These are phyloP conservation scores for Suhomyces choctaworum DNA, from an alignment of 1,139 yeast species.

Conservation along the genomic window DNA sequence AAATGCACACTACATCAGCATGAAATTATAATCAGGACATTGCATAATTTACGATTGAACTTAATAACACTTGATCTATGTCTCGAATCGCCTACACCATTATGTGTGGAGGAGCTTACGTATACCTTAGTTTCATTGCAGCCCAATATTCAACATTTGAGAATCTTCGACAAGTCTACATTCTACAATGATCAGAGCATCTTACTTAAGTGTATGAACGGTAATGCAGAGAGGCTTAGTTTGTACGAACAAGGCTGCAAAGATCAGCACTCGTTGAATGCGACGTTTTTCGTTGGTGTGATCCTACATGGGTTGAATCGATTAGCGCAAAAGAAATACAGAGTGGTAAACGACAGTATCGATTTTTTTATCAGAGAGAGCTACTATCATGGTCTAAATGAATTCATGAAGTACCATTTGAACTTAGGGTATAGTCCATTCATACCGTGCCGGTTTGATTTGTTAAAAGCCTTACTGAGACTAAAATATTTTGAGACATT, in stretches of 20 bases:
- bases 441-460: constrained; percentile 13
- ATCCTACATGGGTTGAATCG: constrained; percentile 12
- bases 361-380: constrained; percentile 13
- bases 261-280: constrained; percentile 15
- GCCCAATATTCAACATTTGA: constrained; percentile 12
- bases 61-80: constrained; percentile 16
- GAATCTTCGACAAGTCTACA: constrained; percentile 16
- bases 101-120: constrained; percentile 13
- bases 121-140: constrained; percentile 14
- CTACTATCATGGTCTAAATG: constrained; percentile 11
- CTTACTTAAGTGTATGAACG: constrained; percentile 17
- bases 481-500: constrained; percentile 9
- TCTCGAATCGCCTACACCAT: constrained; percentile 18
- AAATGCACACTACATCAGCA: constrained; percentile 23
- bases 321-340: not conserved
- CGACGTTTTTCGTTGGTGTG: constrained; percentile 10
- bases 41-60: constrained; percentile 14
- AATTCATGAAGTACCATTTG: constrained; percentile 16
- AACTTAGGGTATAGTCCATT: constrained; percentile 18
- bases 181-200: constrained; percentile 11
- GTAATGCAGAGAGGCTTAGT: constrained; percentile 11
- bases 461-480: constrained; percentile 6
- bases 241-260: constrained; percentile 21
- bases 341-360: constrained; percentile 17
- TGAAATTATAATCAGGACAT: constrained; percentile 11